A percentile compares a stretch with the other conserved stretches of the same genome.
phyloP scores from a whole-genome alignment of 768 basidiomycete genomes.

The Amanita jacksonii region DNA sequence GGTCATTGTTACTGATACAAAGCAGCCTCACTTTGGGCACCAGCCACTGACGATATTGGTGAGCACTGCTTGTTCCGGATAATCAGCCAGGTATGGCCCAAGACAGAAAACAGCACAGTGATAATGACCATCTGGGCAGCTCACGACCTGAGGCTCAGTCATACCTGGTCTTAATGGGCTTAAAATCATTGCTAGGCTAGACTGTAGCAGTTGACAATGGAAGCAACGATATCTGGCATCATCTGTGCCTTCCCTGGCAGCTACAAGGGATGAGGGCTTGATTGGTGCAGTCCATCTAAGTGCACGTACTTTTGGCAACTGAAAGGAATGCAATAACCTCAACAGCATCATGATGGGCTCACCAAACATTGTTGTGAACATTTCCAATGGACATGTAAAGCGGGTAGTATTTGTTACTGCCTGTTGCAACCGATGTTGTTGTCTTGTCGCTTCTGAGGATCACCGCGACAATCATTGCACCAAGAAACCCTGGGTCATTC shows the following conservation, averaged over 20 bases:
- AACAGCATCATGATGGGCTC: constrained; percentile 22
- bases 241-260: too few species aligned
- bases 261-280: too few species aligned
- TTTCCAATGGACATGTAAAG: constrained; percentile 25
- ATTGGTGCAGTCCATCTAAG: too few species aligned
- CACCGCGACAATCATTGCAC: constrained; percentile 22
- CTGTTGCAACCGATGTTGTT: constrained; percentile 26
- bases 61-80: constrained; percentile 26
- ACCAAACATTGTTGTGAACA: constrained; percentile 21
- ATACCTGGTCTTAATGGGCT: too few species aligned
- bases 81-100: constrained; percentile 29
- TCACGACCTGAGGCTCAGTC: constrained; percentile 12
- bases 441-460: constrained; percentile 31
- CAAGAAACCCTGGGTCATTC: constrained; percentile 15
- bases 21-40: constrained; percentile 22
- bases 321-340: constrained; percentile 1
- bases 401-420: constrained; percentile 28
- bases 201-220: too few species aligned
- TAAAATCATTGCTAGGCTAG: too few species aligned
- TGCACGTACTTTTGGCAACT: too few species aligned
- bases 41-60: constrained; percentile 25
- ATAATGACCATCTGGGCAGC: constrained; percentile 22
- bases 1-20: background rate
- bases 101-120: constrained; percentile 20
- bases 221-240: too few species aligned